Evolutionary conservation across 306 rosid species (phyloP), one percentile per base, ranked within the genome.

Genomic region (Heteromeles arbutifolia): DNA sequence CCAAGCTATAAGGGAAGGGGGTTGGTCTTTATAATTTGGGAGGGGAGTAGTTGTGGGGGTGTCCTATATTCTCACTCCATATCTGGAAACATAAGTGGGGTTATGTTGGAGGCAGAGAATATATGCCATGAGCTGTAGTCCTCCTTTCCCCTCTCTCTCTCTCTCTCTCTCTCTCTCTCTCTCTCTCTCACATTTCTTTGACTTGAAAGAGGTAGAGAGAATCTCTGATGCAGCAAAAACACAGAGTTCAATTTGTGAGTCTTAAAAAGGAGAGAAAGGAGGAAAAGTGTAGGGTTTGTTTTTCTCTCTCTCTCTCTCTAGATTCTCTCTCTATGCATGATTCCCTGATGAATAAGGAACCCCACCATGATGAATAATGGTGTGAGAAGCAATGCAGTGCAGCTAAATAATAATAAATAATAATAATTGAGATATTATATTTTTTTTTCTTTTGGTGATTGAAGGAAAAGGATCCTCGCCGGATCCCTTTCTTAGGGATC

Each of bases 61-160:
- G 89, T 84, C 86, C 78, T 83, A 82, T 89, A 89, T 86, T 88
- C 90, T 92, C 96, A 92, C 93, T 88, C 93, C 95, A 91, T 85
- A 92, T 90, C 90, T 86, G 96, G 99, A 89, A 88, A 90, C 96
- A 89, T 79, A 63, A 87, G 99, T 92, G 93, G 97, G 98, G 94
- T 70, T 86, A 74, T 86, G 90, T 87, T 88, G 97, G 91, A 79
- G 85, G 54, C 54, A 50, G 54, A 50, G 99, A 92, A 90, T 96
- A 92, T 96, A 92, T 96, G 97, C 96, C 86, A 90, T 89, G 90
- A 91, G 88, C 90, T 86, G 82, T 86, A 86, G 19, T 77, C 82
- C 74, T 82, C 85, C 85, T 83, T 78, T 85, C 83, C 29, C 2
- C 29, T 28, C 29, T 28, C 29, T 2, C 29, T 28, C 29, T 28